phyloP scores from a whole-genome alignment of 129 eudicot species.

The Artemisia argyi region DNA sequence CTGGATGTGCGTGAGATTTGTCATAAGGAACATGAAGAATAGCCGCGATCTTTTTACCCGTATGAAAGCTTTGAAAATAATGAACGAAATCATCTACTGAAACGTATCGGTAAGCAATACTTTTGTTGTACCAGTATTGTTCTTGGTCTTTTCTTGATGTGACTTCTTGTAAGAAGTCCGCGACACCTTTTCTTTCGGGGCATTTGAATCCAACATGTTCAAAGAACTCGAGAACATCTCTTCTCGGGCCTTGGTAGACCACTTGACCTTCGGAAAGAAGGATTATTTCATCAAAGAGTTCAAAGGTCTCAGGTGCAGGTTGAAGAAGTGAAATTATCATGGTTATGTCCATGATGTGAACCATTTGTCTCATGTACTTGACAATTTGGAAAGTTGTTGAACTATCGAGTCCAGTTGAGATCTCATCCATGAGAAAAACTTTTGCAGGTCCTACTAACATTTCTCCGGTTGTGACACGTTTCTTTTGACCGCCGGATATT shows the following conservation, averaged over 20 bases:
- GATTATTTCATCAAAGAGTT: conserved; percentile 75
- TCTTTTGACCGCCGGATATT: conserved; percentile 86
- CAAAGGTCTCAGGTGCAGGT: conserved; percentile 88
- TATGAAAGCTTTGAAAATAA: conserved; percentile 50
- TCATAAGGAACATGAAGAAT: conserved; percentile 63
- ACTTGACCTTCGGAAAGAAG: conserved; percentile 78
- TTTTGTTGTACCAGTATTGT: conserved; percentile 74
- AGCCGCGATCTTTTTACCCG: conserved; percentile 41
- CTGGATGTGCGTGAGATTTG: conserved; percentile 66
- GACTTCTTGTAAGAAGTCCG: conserved; percentile 81
- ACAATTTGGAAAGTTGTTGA: conserved; percentile 82
- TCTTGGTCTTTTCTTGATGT: conserved; percentile 84
- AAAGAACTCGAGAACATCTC: conserved; percentile 65
- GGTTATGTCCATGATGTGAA: conserved; percentile 71
- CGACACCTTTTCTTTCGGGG: conserved; percentile 87
- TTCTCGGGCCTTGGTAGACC: conserved; percentile 85
- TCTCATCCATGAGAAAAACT: conserved; percentile 84
- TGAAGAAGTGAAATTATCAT: conserved; percentile 85
- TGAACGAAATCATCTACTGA: conserved; percentile 66
- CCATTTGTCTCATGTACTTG: conserved; percentile 81
- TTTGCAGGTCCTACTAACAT: conserved; percentile 87
- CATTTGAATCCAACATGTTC: conserved; percentile 71
- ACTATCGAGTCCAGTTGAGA: conserved; percentile 88
- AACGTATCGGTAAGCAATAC: conserved; percentile 56
- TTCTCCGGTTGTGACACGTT: conserved; percentile 88